Conservation (phyloP, 2,329 filamentous ascomycete species). For the Aspergillus melleus region DNA sequence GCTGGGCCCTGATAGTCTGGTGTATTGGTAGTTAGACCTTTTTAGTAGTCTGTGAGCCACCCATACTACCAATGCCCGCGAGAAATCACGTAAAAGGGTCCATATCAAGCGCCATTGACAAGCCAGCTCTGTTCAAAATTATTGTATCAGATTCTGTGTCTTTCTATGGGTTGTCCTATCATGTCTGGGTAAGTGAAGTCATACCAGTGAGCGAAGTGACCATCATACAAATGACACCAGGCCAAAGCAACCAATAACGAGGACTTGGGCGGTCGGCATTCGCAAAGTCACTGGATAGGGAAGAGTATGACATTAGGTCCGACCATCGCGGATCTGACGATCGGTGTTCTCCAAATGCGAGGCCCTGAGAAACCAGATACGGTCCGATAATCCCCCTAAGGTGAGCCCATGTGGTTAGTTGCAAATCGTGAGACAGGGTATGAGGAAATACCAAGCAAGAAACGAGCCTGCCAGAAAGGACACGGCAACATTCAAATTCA, state of each 20-base stretch:
- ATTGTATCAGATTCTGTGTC: background rate
- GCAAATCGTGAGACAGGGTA: background rate
- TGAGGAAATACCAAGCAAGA: slow-evolving; percentile 1
- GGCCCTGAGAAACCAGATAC: slow-evolving; percentile 1
- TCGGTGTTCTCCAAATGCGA: slow-evolving; percentile 2
- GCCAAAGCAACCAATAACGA: slow-evolving; percentile 6
- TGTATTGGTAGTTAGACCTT: background rate
- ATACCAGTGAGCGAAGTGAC: background rate
- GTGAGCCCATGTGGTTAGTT: background rate
- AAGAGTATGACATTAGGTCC: slow-evolving; percentile 2
- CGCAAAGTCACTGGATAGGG: slow-evolving; percentile 3
- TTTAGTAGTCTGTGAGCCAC: background rate
- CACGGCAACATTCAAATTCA: slow-evolving; percentile 3
- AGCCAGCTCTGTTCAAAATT: background rate
- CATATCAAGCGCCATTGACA: slow-evolving; percentile 7
- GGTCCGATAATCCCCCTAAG: slow-evolving; percentile 6
- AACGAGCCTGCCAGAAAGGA: slow-evolving; percentile 2
- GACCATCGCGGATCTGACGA: background rate
- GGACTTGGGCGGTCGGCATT: slow-evolving; percentile 6
- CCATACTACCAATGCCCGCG: background rate
- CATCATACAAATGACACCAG: slow-evolving; percentile 6
- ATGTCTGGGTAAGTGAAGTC: background rate
- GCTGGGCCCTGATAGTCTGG: background rate
- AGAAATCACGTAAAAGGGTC: background rate
- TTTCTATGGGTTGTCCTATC: background rate